Percentiles rank a stretch among this genome's conserved stretches.
phyloP scores from a whole-genome alignment of 129 eudicot species.

The Mikania micrantha region DNA sequence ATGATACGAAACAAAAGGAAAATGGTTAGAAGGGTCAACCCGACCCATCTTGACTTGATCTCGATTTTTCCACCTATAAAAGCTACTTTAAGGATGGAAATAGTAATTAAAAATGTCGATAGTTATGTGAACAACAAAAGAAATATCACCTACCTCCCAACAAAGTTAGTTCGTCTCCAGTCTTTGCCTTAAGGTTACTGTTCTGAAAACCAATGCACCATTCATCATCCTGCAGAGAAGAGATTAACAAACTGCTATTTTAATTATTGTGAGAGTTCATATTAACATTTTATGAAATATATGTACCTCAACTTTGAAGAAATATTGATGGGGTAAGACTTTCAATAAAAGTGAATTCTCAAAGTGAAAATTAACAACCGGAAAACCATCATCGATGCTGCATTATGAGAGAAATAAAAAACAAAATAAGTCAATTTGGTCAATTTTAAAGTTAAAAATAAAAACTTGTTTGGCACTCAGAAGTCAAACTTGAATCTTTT shows the following conservation, averaged over 20 bases:
- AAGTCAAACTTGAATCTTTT: no score
- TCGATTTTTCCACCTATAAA: no score
- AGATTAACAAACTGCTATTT: slow-evolving; percentile 1
- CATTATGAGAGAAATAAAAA: slow-evolving; percentile 14
- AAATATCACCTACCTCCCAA: slow-evolving; percentile 50
- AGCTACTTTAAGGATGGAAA: no score
- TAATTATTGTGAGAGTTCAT: background rate
- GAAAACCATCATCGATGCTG: slow-evolving; percentile 79
- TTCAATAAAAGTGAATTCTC: slow-evolving; percentile 44
- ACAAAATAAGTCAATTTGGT: background rate
- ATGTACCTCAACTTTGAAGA: slow-evolving; percentile 47
- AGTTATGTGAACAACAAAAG: background rate
- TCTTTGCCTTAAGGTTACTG: slow-evolving; percentile 50
- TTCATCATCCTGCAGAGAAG: slow-evolving; percentile 35
- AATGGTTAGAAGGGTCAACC: no score
- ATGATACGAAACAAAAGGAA: background rate
- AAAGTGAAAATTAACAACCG: slow-evolving; percentile 55
- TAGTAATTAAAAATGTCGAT: background rate
- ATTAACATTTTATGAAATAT: background rate
- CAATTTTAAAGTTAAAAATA: background rate
- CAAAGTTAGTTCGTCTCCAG: slow-evolving; percentile 57
- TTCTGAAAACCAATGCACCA: slow-evolving; percentile 73
- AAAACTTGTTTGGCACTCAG: background rate
- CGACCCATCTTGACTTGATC: background rate
- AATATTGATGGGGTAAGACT: slow-evolving; percentile 59